Percentiles rank a stretch among this genome's conserved stretches.
phyloP scores from a whole-genome alignment of 768 basidiomycete genomes.

The Inosperma sp. region DNA sequence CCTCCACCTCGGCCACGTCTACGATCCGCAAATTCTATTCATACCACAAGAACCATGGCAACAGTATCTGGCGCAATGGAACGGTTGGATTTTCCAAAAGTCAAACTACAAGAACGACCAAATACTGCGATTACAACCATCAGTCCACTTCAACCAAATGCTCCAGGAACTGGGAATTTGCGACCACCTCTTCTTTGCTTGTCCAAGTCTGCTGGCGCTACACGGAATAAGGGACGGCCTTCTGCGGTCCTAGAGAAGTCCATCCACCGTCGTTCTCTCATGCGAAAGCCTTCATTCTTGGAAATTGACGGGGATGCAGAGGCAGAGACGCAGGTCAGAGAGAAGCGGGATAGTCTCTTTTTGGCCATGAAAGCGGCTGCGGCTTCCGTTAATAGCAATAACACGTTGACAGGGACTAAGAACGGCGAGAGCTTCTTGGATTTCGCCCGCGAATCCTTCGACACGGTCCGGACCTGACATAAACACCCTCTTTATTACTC shows the following conservation, averaged over 20 bases:
- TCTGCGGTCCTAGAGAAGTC: slow-evolving; percentile 32
- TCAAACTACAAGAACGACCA: slow-evolving; percentile 7
- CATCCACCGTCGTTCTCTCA: slow-evolving; percentile 48
- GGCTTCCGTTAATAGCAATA: slow-evolving; percentile 1
- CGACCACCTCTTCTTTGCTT: not conserved
- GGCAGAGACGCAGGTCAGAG: slow-evolving; percentile 21
- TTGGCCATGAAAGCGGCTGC: slow-evolving; percentile 18
- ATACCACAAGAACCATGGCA: slow-evolving; percentile 6
- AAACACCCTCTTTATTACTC: slow-evolving; percentile 12
- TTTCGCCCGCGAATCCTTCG: slow-evolving; percentile 49
- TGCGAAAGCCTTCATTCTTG: slow-evolving; percentile 68
- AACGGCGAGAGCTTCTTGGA: slow-evolving; percentile 45
- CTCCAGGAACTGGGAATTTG: not conserved
- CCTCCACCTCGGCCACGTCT: slow-evolving; percentile 50
- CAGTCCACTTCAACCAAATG: slow-evolving; percentile 3
- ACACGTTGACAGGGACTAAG: slow-evolving; percentile 5
- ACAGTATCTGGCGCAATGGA: slow-evolving; percentile 5
- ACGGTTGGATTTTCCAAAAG: not conserved
- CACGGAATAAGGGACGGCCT: slow-evolving; percentile 25
- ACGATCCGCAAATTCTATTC: slow-evolving; percentile 26
- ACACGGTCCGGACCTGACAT: slow-evolving; percentile 36
- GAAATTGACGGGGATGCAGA: slow-evolving; percentile 56
- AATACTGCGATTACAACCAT: slow-evolving; percentile 1
- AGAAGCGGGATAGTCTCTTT: slow-evolving; percentile 16
- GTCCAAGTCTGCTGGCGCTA: slow-evolving; percentile 17